Conservation (phyloP, 768 basidiomycete species). For the Clavaria fumosa region DNA sequence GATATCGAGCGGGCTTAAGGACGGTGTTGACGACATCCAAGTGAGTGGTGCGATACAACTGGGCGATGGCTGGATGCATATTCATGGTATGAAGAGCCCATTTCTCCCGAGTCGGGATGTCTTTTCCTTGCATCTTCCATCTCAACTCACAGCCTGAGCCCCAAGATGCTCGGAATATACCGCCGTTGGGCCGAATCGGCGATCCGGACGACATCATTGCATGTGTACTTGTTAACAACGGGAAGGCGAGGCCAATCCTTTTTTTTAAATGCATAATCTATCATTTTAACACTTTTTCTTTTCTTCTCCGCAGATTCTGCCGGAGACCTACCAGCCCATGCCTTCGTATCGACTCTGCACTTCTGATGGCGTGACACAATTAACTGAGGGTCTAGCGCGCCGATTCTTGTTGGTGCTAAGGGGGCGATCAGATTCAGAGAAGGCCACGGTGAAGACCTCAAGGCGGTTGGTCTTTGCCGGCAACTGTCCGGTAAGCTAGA, state of each 20-base stretch:
- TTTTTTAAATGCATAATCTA: slow-evolving; percentile 1
- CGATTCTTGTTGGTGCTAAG: slow-evolving; percentile 21
- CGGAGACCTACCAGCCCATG: slow-evolving; percentile 73
- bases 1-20: slow-evolving; percentile 35
- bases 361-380: slow-evolving; percentile 47
- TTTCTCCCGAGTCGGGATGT: not conserved
- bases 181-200: slow-evolving; percentile 59
- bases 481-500: no score
- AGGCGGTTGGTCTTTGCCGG: no score
- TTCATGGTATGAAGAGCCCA: slow-evolving; percentile 31
- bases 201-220: slow-evolving; percentile 78
- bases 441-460: no score
- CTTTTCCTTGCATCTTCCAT: slow-evolving; percentile 2
- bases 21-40: slow-evolving; percentile 52
- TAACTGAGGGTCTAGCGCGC: slow-evolving; percentile 50
- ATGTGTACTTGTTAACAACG: slow-evolving; percentile 53
- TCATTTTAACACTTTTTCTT: not conserved
- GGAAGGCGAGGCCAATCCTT: slow-evolving; percentile 33
- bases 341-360: slow-evolving; percentile 74
- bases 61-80: slow-evolving; percentile 77
- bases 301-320: slow-evolving; percentile 30
- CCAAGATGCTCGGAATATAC: slow-evolving; percentile 59
- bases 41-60: slow-evolving; percentile 47
- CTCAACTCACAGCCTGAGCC: not conserved
- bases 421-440: not conserved